Conservation (phyloP, 2,329 filamentous ascomycete genomes). For the Colletotrichum sp. region DNA sequence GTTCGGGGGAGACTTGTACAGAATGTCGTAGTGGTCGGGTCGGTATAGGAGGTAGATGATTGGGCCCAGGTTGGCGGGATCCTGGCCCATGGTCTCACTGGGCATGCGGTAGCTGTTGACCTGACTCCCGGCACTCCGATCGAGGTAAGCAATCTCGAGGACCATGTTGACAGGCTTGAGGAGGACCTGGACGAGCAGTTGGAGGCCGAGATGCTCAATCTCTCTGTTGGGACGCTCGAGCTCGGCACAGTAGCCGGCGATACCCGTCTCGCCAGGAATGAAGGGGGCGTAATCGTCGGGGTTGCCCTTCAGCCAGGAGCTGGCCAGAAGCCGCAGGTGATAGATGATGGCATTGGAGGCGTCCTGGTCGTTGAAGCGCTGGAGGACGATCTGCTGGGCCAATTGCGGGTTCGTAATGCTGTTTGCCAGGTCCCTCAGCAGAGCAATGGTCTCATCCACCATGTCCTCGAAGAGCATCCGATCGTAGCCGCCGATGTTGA, state of each 20-base stretch:
- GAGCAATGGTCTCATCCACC: constrained; percentile 72
- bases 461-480: constrained; percentile 82
- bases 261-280: constrained; percentile 60
- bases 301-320: constrained; percentile 82
- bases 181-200: constrained; percentile 77
- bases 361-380: constrained; percentile 76
- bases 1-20: constrained; percentile 66
- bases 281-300: constrained; percentile 74
- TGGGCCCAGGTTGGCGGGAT: constrained; percentile 47
- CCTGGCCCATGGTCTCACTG: constrained; percentile 54
- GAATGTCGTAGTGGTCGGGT: constrained; percentile 91
- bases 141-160: constrained; percentile 89
- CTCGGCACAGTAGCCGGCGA: constrained; percentile 72
- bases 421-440: constrained; percentile 68
- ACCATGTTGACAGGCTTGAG: constrained; percentile 80
- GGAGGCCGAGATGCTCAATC: constrained; percentile 89
- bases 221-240: constrained; percentile 81
- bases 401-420: constrained; percentile 65
- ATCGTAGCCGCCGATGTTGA: constrained; percentile 73
- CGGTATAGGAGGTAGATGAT: constrained; percentile 67
- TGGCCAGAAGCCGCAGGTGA: constrained; percentile 81
- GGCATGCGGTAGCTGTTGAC: constrained; percentile 76
- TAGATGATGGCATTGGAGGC: constrained; percentile 81
- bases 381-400: constrained; percentile 58
- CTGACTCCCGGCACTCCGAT: constrained; percentile 78